A percentile compares a stretch with the other conserved stretches of the same genome.
Conservation (phyloP, 2,329 filamentous ascomycete species). For the Cercospora canescens region DNA sequence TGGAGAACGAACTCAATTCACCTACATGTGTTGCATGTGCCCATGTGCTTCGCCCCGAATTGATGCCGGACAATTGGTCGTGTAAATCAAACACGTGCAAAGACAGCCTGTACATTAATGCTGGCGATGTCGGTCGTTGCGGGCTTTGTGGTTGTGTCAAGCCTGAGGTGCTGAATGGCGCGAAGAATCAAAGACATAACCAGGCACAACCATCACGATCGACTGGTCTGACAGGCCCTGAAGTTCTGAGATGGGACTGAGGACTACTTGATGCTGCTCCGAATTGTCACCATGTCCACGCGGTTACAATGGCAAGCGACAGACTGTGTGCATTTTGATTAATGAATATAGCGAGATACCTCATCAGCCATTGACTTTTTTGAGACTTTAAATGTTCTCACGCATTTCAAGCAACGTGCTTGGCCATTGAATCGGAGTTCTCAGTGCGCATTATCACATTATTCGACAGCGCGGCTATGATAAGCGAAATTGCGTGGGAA, state of each 20-base stretch:
- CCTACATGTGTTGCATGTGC: conserved; percentile 68
- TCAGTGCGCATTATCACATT: too few species aligned
- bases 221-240: conserved; percentile 29
- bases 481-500: too few species aligned
- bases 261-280: neutral
- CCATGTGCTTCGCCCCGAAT: conserved; percentile 62
- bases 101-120: conserved; percentile 63
- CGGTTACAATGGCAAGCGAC: neutral
- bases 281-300: neutral
- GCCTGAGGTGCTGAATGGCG: conserved; percentile 13
- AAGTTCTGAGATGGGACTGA: conserved; percentile 38
- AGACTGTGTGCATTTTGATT: neutral
- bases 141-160: conserved; percentile 61
- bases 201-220: neutral
- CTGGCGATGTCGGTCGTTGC: conserved; percentile 68
- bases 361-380: neutral
- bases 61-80: conserved; percentile 61
- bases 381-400: too few species aligned
- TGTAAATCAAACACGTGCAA: conserved; percentile 60
- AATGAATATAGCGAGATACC: neutral
- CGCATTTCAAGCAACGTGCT: too few species aligned
- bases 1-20: conserved; percentile 56
- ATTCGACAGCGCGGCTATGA: too few species aligned
- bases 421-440: too few species aligned
- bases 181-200: neutral